These are phyloP conservation scores for Botryotinia narcissicola DNA, from an alignment of 2,329 filamentous ascomycete species.

Conservation along the genomic window DNA sequence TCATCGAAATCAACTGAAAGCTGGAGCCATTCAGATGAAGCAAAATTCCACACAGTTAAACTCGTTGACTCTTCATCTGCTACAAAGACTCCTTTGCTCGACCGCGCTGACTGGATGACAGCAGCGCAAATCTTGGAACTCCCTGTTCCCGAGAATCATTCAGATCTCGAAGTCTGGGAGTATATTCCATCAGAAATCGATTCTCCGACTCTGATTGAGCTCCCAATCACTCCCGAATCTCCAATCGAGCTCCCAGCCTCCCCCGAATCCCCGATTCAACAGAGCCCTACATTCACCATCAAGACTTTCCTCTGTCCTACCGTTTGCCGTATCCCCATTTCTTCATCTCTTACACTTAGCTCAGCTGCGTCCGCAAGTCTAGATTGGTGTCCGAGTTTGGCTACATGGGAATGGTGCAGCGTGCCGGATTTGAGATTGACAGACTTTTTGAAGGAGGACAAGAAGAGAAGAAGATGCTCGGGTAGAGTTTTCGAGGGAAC, in stretches of 20 bases:
- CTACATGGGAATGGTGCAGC: conserved; percentile 10
- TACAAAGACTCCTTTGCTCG: neutral
- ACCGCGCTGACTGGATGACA: neutral
- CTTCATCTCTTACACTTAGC: neutral
- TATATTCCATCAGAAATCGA: no score
- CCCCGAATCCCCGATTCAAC: neutral
- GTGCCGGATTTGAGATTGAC: conserved; percentile 5
- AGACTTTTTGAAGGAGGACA: neutral
- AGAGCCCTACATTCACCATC: neutral
- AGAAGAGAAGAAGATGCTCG: neutral
- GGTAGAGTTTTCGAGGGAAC: neutral
- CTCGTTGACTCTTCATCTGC: neutral
- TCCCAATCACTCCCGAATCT: neutral
- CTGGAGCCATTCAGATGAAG: conserved; percentile 1
- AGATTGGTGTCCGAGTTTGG: neutral
- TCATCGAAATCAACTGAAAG: neutral
- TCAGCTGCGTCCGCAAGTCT: neutral
- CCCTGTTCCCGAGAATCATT: neutral
- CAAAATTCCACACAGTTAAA: neutral
- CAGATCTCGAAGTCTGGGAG: neutral
- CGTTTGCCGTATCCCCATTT: neutral
- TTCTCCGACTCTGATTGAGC: neutral
- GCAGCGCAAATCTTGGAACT: neutral
- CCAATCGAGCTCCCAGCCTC: no score
- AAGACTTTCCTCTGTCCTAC: neutral